These are phyloP conservation scores for Zygosaccharomyces pseudobailii DNA, from an alignment of 1,139 yeast genomes.

Conservation along the genomic window DNA sequence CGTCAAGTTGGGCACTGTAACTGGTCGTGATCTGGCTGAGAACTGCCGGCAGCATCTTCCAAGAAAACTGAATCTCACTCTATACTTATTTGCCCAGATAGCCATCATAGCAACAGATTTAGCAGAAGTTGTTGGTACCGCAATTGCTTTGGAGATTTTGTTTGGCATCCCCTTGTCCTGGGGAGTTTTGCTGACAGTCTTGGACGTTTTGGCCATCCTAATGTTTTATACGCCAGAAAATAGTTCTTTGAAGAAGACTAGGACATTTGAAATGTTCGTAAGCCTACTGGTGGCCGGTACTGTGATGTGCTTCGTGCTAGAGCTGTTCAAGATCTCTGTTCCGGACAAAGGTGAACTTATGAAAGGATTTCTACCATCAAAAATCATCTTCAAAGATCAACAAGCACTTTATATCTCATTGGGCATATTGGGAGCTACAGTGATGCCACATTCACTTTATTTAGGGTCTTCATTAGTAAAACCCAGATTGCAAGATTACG, in stretches of 20 bases:
- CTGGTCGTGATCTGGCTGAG: slow-evolving; percentile 85
- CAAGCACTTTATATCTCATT: slow-evolving; percentile 82
- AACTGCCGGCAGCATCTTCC: slow-evolving; percentile 77
- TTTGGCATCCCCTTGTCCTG: slow-evolving; percentile 68
- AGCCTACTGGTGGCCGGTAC: slow-evolving; percentile 74
- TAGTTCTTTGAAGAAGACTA: slow-evolving; percentile 63
- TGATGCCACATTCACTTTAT: slow-evolving; percentile 94
- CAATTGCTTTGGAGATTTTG: slow-evolving; percentile 79
- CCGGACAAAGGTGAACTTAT: slow-evolving; percentile 53
- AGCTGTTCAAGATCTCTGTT: slow-evolving; percentile 62
- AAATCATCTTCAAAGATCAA: slow-evolving; percentile 64
- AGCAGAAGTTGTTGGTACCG: slow-evolving; percentile 93
- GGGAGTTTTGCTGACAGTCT: slow-evolving; percentile 78
- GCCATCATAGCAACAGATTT: slow-evolving; percentile 91
- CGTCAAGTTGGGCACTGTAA: slow-evolving; percentile 82
- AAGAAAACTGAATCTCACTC: slow-evolving; percentile 50
- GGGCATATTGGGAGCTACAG: slow-evolving; percentile 94
- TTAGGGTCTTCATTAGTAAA: slow-evolving; percentile 92
- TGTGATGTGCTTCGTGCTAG: slow-evolving; percentile 78
- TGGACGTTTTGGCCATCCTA: slow-evolving; percentile 79
- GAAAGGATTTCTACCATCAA: slow-evolving; percentile 75
- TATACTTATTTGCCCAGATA: slow-evolving; percentile 74
- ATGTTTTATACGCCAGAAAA: slow-evolving; percentile 81
- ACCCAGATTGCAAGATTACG: slow-evolving; percentile 79
- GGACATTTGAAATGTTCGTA: slow-evolving; percentile 81